Percentiles rank a stretch among this genome's conserved stretches.
phyloP scores from a whole-genome alignment of 768 basidiomycete genomes.

The Tephrocybe sp. region DNA sequence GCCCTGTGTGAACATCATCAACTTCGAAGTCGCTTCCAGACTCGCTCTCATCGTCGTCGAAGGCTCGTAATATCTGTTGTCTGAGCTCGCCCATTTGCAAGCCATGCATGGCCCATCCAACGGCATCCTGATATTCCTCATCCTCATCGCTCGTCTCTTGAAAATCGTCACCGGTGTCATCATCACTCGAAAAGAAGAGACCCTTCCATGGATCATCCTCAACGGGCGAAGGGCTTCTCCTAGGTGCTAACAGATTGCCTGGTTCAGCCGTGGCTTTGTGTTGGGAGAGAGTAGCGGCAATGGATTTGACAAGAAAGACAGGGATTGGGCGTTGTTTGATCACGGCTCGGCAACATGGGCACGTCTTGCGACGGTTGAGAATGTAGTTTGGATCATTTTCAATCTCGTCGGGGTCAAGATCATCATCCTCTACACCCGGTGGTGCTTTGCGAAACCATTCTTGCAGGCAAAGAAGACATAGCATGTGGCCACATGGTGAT shows the following conservation, averaged over 20 bases:
- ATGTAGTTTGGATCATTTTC: constrained; percentile 41
- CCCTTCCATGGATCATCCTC: constrained; percentile 30
- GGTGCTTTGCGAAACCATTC: constrained; percentile 78
- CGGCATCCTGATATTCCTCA: constrained; percentile 24
- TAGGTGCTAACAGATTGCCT: neutral
- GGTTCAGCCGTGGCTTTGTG: constrained; percentile 3
- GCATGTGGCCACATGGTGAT: constrained; percentile 75
- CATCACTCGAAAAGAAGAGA: constrained; percentile 17
- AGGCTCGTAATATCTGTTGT: constrained; percentile 2
- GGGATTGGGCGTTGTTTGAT: constrained; percentile 62
- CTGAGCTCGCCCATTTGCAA: constrained; percentile 5
- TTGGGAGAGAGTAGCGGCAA: constrained; percentile 48
- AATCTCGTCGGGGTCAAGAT: constrained; percentile 34
- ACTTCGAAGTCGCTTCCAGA: constrained; percentile 20
- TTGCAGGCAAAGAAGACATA: constrained; percentile 70
- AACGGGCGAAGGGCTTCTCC: constrained; percentile 27
- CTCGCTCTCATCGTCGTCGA: constrained; percentile 2
- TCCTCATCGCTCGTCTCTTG: constrained; percentile 23
- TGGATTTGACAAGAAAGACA: constrained; percentile 63
- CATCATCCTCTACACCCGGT: constrained; percentile 33
- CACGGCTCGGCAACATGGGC: constrained; percentile 65
- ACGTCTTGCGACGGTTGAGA: constrained; percentile 62
- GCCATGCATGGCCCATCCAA: constrained; percentile 25
- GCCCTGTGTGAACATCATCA: constrained; percentile 24
- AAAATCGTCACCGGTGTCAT: constrained; percentile 9